A percentile compares a stretch with the other conserved stretches of the same genome.
Conservation (phyloP, 2,329 filamentous ascomycete genomes). For the Byssoonygena ceratinophila region DNA sequence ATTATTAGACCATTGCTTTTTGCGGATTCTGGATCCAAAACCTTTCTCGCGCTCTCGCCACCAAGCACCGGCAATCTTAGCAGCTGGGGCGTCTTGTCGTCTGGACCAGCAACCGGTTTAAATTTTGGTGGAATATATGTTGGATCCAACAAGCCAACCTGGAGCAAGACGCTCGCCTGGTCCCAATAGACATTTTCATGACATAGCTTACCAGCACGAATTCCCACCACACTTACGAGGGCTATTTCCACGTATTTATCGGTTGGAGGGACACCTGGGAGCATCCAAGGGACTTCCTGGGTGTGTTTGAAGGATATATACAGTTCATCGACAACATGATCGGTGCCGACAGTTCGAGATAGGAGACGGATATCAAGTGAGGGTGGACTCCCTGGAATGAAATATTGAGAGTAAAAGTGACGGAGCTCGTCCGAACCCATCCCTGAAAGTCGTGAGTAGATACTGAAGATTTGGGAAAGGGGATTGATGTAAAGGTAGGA, state of each 20-base stretch:
- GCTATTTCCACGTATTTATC: conserved; percentile 48
- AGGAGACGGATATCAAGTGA: conserved; percentile 46
- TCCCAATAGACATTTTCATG: conserved; percentile 53
- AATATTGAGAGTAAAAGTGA: conserved; percentile 48
- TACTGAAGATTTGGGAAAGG: background rate
- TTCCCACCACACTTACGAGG: conserved; percentile 46
- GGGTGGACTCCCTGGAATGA: conserved; percentile 43
- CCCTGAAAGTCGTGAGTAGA: conserved; percentile 21
- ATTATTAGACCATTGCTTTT: conserved; percentile 13
- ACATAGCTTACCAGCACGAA: conserved; percentile 42
- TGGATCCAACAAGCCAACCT: conserved; percentile 48
- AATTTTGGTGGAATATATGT: conserved; percentile 42
- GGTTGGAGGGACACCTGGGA: conserved; percentile 49
- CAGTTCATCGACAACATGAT: conserved; percentile 53
- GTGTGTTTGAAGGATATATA: conserved; percentile 49
- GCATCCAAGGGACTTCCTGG: conserved; percentile 47
- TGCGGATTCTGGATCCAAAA: conserved; percentile 22
- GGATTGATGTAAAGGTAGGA: background rate
- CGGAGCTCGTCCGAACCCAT: conserved; percentile 34
- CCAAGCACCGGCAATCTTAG: conserved; percentile 30
- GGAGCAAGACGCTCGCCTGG: conserved; percentile 50
- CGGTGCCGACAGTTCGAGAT: conserved; percentile 47
- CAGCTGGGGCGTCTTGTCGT: conserved; percentile 17
- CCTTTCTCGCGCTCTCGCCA: conserved; percentile 26
- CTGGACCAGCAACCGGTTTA: background rate